Evolutionary conservation across 73 alveolate species (phyloP).

Genomic region (Durusdinium trenchii): DNA sequence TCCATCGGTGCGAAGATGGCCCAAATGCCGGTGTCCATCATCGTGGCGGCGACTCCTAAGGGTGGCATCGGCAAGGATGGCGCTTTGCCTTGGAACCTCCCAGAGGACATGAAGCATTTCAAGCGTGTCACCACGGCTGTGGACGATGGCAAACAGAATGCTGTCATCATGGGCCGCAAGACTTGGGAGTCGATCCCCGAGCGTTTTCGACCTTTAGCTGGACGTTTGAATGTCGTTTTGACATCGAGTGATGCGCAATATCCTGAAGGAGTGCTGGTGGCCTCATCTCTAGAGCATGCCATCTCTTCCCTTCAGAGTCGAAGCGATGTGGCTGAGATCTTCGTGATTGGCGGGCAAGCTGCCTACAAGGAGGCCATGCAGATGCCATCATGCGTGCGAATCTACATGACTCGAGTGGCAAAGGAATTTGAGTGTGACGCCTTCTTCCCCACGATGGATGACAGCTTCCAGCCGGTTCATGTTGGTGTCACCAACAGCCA

Average conservation of each 20-base stretch:
- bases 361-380: slow-evolving; percentile 96
- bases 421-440: slow-evolving; percentile 96
- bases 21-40: not conserved
- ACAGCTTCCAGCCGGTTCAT: slow-evolving; percentile 71
- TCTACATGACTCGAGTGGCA: slow-evolving; percentile 97
- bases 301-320: not conserved
- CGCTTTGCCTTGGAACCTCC: slow-evolving; percentile 74
- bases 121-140: slow-evolving; percentile 45
- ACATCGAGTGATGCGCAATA: slow-evolving; percentile 31
- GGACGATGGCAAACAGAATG: slow-evolving; percentile 70
- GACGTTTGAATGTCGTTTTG: slow-evolving; percentile 96
- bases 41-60: slow-evolving; percentile 9
- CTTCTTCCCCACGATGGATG: slow-evolving; percentile 91
- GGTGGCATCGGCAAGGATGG: slow-evolving; percentile 90
- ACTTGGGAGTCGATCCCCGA: slow-evolving; percentile 98
- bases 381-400: slow-evolving; percentile 80
- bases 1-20: not conserved
- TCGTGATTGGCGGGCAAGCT: slow-evolving; percentile 98
- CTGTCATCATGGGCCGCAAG: slow-evolving; percentile 96
- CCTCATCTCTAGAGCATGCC: not conserved
- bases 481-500: slow-evolving; percentile 48
- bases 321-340: slow-evolving; percentile 92
- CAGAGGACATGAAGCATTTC: not conserved
- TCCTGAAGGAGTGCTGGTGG: slow-evolving; percentile 54
- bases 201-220: slow-evolving; percentile 97